Percentiles rank a stretch among this genome's conserved stretches.
phyloP scores from a whole-genome alignment of 352 stramenopile genomes.

The Pythium phragmitis region DNA sequence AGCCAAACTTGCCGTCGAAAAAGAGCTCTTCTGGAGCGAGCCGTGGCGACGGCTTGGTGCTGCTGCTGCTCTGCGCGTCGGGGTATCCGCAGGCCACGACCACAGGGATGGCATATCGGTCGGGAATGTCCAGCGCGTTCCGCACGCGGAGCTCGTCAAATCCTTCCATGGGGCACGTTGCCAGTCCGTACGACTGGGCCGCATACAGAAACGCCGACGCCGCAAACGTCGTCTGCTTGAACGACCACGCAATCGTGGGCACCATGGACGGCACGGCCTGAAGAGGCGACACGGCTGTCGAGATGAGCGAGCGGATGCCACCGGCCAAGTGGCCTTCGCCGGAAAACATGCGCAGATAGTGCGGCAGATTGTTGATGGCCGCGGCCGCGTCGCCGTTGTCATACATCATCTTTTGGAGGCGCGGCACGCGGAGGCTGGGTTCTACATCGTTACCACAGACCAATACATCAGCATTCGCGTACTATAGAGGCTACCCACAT shows the following conservation, averaged over 20 bases:
- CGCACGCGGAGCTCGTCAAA: constrained; percentile 69
- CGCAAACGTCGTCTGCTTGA: constrained; percentile 80
- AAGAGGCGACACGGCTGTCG: constrained; percentile 64
- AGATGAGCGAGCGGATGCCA: constrained; percentile 52
- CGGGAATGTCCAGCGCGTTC: constrained; percentile 69
- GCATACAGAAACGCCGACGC: constrained; percentile 72
- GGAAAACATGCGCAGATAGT: constrained; percentile 67
- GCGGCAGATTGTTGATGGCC: constrained; percentile 55
- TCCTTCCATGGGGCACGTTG: constrained; percentile 79
- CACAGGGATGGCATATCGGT: constrained; percentile 75
- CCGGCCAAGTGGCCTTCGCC: constrained; percentile 63
- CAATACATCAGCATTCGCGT: neutral
- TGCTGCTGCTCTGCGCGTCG: constrained; percentile 13
- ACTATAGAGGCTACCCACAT: neutral
- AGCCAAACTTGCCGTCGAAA: constrained; percentile 84
- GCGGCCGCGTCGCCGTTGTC: constrained; percentile 48
- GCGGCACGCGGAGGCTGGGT: constrained; percentile 65
- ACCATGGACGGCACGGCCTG: constrained; percentile 57
- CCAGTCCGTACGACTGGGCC: constrained; percentile 61
- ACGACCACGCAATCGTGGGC: constrained; percentile 72
- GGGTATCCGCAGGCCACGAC: constrained; percentile 67
- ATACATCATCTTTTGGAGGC: constrained; percentile 66
- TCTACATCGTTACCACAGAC: constrained; percentile 32
- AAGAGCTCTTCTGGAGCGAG: constrained; percentile 71
- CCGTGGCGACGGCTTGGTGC: constrained; percentile 35